phyloP scores from a whole-genome alignment of 352 stramenopile genomes.

The Phytopythium helicoides region DNA sequence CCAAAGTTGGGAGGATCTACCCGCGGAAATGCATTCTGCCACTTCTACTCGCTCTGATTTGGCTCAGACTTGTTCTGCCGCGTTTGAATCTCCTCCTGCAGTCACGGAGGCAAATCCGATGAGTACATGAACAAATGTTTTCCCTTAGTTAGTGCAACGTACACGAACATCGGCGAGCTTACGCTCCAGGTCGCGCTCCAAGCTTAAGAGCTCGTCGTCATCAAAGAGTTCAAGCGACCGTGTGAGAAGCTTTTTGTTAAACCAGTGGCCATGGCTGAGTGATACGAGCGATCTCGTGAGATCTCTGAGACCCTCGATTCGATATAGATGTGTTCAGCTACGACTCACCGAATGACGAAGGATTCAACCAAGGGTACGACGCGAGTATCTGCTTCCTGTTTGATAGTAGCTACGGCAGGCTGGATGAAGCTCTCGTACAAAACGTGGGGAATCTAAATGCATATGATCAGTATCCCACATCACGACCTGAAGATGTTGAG shows the following conservation, averaged over 20 bases:
- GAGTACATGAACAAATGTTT: too few relatives aligned
- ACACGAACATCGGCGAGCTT: constrained; percentile 51
- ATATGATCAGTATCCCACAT: not conserved
- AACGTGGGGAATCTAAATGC: constrained; percentile 46
- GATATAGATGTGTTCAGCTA: not conserved
- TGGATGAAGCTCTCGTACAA: constrained; percentile 67
- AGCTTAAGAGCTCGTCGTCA: constrained; percentile 37
- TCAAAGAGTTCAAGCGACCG: constrained; percentile 48
- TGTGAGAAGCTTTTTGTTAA: constrained; percentile 55
- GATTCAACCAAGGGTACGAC: constrained; percentile 53
- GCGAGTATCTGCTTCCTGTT: constrained; percentile 36
- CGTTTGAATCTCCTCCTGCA: too few relatives aligned
- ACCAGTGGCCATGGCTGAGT: constrained; percentile 57
- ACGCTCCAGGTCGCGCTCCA: constrained; percentile 48
- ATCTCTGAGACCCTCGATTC: not conserved
- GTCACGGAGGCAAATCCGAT: too few relatives aligned
- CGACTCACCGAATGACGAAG: constrained; percentile 45
- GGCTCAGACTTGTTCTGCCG: too few relatives aligned
- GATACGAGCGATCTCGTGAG: not conserved
- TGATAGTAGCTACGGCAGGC: constrained; percentile 36
- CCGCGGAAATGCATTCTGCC: too few relatives aligned
- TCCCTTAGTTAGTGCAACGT: too few relatives aligned
- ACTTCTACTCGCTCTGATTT: too few relatives aligned
- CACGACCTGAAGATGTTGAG: not conserved
- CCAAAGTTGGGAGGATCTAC: too few relatives aligned